Evolutionary conservation across 106 monocot species (phyloP).

Genomic region (Narthecium ossifragum): DNA sequence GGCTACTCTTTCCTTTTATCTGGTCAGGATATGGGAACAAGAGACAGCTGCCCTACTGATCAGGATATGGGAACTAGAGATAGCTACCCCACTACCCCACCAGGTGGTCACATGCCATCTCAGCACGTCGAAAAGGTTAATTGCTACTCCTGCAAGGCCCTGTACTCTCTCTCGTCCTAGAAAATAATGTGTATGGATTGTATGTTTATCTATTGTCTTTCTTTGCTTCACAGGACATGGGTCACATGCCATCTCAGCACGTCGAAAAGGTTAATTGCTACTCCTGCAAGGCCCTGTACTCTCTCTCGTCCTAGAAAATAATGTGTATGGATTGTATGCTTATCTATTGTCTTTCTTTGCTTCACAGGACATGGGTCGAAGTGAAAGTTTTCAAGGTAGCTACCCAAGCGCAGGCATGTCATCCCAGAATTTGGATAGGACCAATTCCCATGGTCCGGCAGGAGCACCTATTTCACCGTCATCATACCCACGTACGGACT

Average conservation of each 20-base stretch:
- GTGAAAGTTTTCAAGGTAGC: conserved; percentile 30
- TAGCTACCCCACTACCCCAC: conserved; percentile 26
- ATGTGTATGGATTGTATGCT: neutral
- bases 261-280: conserved; percentile 16
- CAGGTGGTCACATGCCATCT: conserved; percentile 15
- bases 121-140: conserved; percentile 25
- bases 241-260: conserved; percentile 16
- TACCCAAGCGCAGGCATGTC: conserved; percentile 19
- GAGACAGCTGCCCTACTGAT: conserved; percentile 29
- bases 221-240: conserved; percentile 7
- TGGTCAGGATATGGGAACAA: conserved; percentile 15
- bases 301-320: too few species aligned
- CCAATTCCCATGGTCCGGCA: conserved; percentile 11
- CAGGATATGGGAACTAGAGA: conserved; percentile 21
- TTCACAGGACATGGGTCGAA: conserved; percentile 17
- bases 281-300: neutral
- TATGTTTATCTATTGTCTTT: neutral
- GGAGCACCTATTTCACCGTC: conserved; percentile 19
- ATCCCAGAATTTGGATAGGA: conserved; percentile 21
- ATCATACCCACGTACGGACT: conserved; percentile 16
- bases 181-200: too few species aligned
- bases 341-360: neutral
- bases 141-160: neutral
- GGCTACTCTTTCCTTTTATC: neutral
- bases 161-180: too few species aligned